Evolutionary conservation across 495 filamentous ascomycete species (phyloP).

Genomic region (Margaritispora aquatica): DNA sequence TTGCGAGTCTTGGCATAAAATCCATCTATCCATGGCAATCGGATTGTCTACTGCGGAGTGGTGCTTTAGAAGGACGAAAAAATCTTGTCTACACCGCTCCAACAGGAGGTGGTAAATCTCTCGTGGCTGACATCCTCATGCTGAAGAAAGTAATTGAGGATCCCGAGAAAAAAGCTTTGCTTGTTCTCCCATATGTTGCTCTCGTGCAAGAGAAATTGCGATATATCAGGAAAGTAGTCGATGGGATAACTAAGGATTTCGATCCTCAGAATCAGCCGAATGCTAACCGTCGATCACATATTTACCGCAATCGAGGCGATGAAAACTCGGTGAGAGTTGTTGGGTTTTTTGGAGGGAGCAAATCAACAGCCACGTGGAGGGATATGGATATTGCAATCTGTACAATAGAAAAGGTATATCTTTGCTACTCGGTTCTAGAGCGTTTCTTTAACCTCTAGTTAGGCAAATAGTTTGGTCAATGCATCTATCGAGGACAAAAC

Average conservation of each 20-base stretch:
- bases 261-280: slow-evolving; percentile 22
- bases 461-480: slow-evolving; percentile 80
- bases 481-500: slow-evolving; percentile 65
- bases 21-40: slow-evolving; percentile 80
- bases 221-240: slow-evolving; percentile 66
- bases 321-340: slow-evolving; percentile 53
- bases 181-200: slow-evolving; percentile 79
- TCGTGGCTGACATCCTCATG: slow-evolving; percentile 72
- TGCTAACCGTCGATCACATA: slow-evolving; percentile 14
- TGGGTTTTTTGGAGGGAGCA: slow-evolving; percentile 71
- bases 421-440: background rate
- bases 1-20: slow-evolving; percentile 55
- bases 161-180: slow-evolving; percentile 59
- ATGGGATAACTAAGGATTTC: slow-evolving; percentile 47
- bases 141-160: slow-evolving; percentile 64
- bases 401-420: slow-evolving; percentile 72
- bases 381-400: slow-evolving; percentile 78
- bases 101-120: slow-evolving; percentile 75
- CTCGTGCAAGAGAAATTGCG: slow-evolving; percentile 78
- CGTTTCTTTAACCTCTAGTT: slow-evolving; percentile 13
- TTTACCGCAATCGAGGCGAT: slow-evolving; percentile 38
- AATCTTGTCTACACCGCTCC: slow-evolving; percentile 83
- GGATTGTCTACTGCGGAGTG: slow-evolving; percentile 65
- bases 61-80: slow-evolving; percentile 56
- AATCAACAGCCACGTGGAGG: slow-evolving; percentile 56